Evolutionary conservation across 345 rosid species (phyloP), one percentile per base, ranked within the genome.

Genomic region (Citrus australasica): DNA sequence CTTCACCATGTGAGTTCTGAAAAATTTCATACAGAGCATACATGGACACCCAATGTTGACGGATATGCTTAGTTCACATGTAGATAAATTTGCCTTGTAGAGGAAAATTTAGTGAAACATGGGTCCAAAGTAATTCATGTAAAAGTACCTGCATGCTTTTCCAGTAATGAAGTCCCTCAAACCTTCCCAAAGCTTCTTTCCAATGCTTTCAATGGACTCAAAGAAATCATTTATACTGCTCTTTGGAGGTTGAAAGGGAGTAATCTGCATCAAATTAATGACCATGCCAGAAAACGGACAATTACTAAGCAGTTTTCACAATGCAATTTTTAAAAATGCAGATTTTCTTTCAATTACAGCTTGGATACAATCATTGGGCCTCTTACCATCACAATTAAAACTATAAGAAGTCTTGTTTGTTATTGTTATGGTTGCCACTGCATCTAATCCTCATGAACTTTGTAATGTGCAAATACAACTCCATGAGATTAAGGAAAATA

Each of bases 131-230:
- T 17, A 58, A 53, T 60, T 58, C 40, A 40, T 48, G 37, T 37
- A 67, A 22, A 67, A 28, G 35, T 79, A 93, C 98, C 99, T 92
- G 97, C 99, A 91, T 82, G 91, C 81, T 74, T 85, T 87, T 74
- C 98, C 99, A 9, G 89, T 88, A 73, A 96, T 80, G 85, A 92
- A 96, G 78, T 90, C 97, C 19, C 84, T 79, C 73, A 91, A 83
- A 81, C 85, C 90, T 82, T 90, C 87, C 92, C 93, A 88, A 7
- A 92, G 76, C 69, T 82, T 88, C 67, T 79, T 83, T 90, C 91
- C 89, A 10, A 90, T 38, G 67, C 74, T 69, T 84, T 85, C 81
- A 72, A 94, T 86, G 6, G 95, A 89, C 27, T 89, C 97, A 27
- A 88, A 87, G 88, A 94, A 88, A 73, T 97, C 97, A 84, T 78